phyloP scores from a whole-genome alignment of 176 grass and related monocot species.

The Musa itinerans region DNA sequence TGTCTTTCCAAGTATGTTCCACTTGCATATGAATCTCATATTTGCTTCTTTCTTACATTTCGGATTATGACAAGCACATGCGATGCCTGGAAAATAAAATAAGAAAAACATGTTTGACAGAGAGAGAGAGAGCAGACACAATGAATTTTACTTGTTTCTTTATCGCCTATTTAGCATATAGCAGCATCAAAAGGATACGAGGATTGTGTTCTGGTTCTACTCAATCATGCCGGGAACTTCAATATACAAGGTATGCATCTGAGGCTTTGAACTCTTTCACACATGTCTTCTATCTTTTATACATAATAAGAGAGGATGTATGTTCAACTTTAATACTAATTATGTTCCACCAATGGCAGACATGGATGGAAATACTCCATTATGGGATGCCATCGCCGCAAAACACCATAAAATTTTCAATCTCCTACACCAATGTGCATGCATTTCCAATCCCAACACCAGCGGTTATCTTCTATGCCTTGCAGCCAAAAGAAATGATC shows the following conservation, averaged over 20 bases:
- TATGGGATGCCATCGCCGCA: constrained; percentile 59
- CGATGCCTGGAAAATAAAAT: not conserved
- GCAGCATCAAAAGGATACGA: constrained; percentile 81
- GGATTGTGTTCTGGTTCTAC: constrained; percentile 66
- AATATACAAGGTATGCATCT: constrained; percentile 46
- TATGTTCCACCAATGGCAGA: constrained; percentile 14
- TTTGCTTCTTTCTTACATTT: not conserved
- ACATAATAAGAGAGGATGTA: not conserved
- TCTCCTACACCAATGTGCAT: constrained; percentile 55
- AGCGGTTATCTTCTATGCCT: constrained; percentile 60
- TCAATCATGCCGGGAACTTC: constrained; percentile 65
- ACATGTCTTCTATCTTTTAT: not conserved
- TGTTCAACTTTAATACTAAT: not conserved
- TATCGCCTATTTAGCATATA: constrained; percentile 48
- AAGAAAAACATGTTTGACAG: not conserved
- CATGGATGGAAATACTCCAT: constrained; percentile 48
- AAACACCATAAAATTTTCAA: constrained; percentile 84
- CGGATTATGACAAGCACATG: not conserved
- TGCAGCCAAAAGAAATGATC: constrained; percentile 48
- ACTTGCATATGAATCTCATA: not conserved
- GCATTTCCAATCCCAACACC: constrained; percentile 35
- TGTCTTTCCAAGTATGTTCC: not conserved
- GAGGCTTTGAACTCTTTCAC: not conserved
- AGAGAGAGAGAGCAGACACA: no score
- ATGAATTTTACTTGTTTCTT: not conserved